Conservation (phyloP, 1,139 yeast species). For the Zygoascus meyerae region DNA sequence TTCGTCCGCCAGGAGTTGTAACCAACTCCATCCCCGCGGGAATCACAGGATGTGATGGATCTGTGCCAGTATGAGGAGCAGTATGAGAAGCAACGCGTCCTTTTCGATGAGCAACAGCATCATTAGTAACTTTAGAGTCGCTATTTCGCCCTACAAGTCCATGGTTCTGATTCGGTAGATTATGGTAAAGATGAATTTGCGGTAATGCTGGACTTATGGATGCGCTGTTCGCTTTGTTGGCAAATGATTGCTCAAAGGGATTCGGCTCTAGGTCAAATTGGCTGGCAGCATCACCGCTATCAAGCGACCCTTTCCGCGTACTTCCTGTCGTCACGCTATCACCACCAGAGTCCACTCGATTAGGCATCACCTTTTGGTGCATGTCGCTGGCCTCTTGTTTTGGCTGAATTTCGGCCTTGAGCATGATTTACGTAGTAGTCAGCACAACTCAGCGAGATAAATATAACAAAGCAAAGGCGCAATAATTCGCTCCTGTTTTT, state of each 20-base stretch:
- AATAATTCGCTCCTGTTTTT: too few species aligned
- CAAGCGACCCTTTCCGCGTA: slow-evolving; percentile 2
- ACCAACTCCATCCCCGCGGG: slow-evolving; percentile 15
- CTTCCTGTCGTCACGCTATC: not conserved
- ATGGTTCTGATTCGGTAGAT: too few species aligned
- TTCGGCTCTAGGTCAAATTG: slow-evolving; percentile 80
- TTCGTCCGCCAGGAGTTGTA: slow-evolving; percentile 31
- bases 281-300: slow-evolving; percentile 1
- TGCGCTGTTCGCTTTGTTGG: slow-evolving; percentile 40
- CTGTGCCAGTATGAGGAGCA: not conserved
- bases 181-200: not conserved
- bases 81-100: too few species aligned
- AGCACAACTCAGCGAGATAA: too few species aligned
- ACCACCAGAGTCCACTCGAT: not conserved
- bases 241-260: slow-evolving; percentile 93
- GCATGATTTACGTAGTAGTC: too few species aligned
- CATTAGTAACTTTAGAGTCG: too few species aligned
- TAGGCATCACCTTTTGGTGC: too few species aligned
- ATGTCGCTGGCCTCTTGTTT: too few species aligned
- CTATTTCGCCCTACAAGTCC: too few species aligned
- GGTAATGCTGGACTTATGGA: slow-evolving; percentile 6
- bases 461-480: too few species aligned
- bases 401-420: too few species aligned
- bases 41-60: not conserved
- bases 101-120: too few species aligned